phyloP scores from a whole-genome alignment of 2,329 filamentous ascomycete genomes.

The Monilinia fructigena region DNA sequence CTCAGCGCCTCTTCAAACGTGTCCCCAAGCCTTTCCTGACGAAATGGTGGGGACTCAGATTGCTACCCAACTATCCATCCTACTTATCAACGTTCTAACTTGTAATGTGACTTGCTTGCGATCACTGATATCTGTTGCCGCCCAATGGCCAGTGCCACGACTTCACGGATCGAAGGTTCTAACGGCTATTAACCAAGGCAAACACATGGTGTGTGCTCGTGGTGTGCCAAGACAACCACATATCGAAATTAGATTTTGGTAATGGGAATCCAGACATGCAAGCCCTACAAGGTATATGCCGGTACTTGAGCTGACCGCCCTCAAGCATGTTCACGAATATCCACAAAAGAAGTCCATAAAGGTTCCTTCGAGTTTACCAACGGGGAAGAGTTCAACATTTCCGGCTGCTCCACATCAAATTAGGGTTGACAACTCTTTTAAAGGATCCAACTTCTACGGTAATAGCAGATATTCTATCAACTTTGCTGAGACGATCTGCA shows the following conservation, averaged over 20 bases:
- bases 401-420: constrained; percentile 7
- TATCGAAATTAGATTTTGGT: constrained; percentile 18
- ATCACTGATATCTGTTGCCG: constrained; percentile 6
- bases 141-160: background rate
- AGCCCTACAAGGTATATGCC: constrained; percentile 19
- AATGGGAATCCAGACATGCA: constrained; percentile 14
- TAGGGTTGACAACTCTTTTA: background rate
- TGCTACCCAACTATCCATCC: constrained; percentile 6
- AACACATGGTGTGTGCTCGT: constrained; percentile 16
- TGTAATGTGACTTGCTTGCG: background rate
- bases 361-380: constrained; percentile 1
- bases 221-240: constrained; percentile 4
- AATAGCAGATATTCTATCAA: background rate
- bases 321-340: background rate
- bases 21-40: background rate
- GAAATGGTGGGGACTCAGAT: constrained; percentile 1
- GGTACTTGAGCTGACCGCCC: background rate
- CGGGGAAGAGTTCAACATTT: constrained; percentile 1
- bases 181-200: constrained; percentile 1
- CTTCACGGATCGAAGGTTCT: background rate
- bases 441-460: background rate
- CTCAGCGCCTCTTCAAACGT: constrained; percentile 19
- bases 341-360: constrained; percentile 11
- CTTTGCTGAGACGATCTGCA: constrained; percentile 7
- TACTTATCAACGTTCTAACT: background rate